phyloP scores from a whole-genome alignment of 1,284 basidiomycete genomes.

The Moesziomyces sp. region DNA sequence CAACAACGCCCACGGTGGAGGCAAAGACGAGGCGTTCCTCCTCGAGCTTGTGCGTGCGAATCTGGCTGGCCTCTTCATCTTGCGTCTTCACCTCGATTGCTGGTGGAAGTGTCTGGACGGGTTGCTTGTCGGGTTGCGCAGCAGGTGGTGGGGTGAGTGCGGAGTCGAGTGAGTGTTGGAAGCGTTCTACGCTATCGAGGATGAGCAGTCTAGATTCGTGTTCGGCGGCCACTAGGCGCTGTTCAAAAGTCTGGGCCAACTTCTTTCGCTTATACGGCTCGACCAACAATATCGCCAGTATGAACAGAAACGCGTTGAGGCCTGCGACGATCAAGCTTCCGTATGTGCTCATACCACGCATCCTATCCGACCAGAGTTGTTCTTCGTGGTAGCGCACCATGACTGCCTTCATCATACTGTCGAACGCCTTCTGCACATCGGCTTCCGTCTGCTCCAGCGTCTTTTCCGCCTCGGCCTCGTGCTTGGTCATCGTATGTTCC shows the following conservation, averaged over 20 bases:
- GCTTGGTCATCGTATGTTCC: constrained; percentile 54
- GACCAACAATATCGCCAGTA: constrained; percentile 61
- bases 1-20: constrained; percentile 39
- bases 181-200: constrained; percentile 32
- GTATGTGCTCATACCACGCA: constrained; percentile 57
- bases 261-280: constrained; percentile 67
- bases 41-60: constrained; percentile 1
- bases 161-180: constrained; percentile 33
- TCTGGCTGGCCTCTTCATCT: not conserved
- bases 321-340: constrained; percentile 57
- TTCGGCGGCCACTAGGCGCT: constrained; percentile 54
- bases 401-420: constrained; percentile 59
- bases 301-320: constrained; percentile 63
- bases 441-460: constrained; percentile 51
- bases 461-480: constrained; percentile 47
- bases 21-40: constrained; percentile 40
- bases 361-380: constrained; percentile 64
- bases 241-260: constrained; percentile 64
- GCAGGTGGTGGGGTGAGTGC: not conserved
- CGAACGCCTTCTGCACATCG: constrained; percentile 53
- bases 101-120: not conserved
- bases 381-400: constrained; percentile 66
- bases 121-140: not conserved
- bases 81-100: too few species aligned
- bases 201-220: constrained; percentile 38